Base-by-base conservation (phyloP, 768 basidiomycete species). In the Lactifluus volemus region DNA sequence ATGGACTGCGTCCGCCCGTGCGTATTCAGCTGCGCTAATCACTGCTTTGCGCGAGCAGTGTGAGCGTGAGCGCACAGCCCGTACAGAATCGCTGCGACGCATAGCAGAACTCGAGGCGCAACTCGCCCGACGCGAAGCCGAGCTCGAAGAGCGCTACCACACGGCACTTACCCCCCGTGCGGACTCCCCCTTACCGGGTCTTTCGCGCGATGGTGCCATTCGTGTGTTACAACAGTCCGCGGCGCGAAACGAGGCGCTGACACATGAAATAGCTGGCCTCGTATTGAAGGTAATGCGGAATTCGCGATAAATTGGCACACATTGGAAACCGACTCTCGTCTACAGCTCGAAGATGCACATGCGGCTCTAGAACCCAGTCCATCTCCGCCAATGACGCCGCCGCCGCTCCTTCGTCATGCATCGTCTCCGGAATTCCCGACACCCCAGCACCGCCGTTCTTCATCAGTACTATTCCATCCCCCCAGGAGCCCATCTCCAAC, bases 41-140 rank as follows among this genome's bases (percentile, higher is more conserved):
- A 65, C 73, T 2, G 67, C 72, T 2, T 68, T 84, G 15, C 73
- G 77, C 32, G 69, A 58, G 19, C 75, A 81, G 63, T 74, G 79
- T 36, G 77, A 78, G 30, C 57, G 71, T 0, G 82, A 84, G 65
- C 75, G 76, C 3, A 65, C 66, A 45, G 76, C 76, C 0, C 72
- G 71, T 9, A 70, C 75, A 17, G 70, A 73, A 3, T 73, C 76
- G 0, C 78, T 79, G 51, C 66, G 70, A 0, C 75, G 77, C 51
- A 75, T 81, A 25, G 68, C 75, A 5, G 70, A 72, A 17, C 73
- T 86, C 2, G 76, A 80, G 59, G 82, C 83, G 0, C 78, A 78
- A 68, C 68, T 86, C 5, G 80, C 83, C 0, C 76, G 78, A 5
- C 74, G 83, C n/a, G 84, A 85, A 49, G 77, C 77, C 0, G 81